Evolutionary conservation across 208 protist genomes (phyloP), one percentile per base, ranked within the genome.

Genomic region (Novymonas esmeraldas): DNA sequence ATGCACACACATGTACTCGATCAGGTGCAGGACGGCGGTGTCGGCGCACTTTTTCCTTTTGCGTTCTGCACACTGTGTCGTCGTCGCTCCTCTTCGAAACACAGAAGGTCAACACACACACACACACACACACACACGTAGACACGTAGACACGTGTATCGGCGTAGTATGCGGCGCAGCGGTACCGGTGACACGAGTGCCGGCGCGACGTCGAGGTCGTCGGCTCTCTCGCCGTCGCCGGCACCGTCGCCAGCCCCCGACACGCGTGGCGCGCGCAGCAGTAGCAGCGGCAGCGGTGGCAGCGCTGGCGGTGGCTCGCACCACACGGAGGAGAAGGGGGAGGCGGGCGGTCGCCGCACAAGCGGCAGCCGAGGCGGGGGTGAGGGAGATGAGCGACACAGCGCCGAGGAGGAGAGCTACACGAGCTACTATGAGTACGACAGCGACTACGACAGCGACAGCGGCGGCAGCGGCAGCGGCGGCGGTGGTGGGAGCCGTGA

Each of bases 381-480:
- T 11, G 54, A 50, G 10, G 41, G 33, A 14, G 48, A 60, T n/a
- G 62, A 18, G 26, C 5, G 31, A 22, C 22, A 26, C 39, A 16
- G 13, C 26, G 45, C 56, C 14, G 56, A 31, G 6, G 9, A 28
- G 6, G 22, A 58, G 24, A 50, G 54, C 42, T 36, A 60, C 51
- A 41, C 42, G 2, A 81, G 61, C 20, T 67, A 71, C 58, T 75
- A 52, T 31, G 68, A 71, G 24, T 73, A 83, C 41, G 59, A 76
- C 41, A 70, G 64, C 33, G 55, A 71, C 13, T 76, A 79, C 0
- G 73, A 73, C 3, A 54, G 61, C 1, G 69, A 84, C 13, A 67
- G 76, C 4, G 70, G 71, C 24, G 60, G 76, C 13, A 31, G 5
- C 11, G 26, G 41, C n/a, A 22, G 42, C 29, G 57, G 59, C 36